phyloP scores from a whole-genome alignment of 257 asterid species.

The Leptodermis oblonga region DNA sequence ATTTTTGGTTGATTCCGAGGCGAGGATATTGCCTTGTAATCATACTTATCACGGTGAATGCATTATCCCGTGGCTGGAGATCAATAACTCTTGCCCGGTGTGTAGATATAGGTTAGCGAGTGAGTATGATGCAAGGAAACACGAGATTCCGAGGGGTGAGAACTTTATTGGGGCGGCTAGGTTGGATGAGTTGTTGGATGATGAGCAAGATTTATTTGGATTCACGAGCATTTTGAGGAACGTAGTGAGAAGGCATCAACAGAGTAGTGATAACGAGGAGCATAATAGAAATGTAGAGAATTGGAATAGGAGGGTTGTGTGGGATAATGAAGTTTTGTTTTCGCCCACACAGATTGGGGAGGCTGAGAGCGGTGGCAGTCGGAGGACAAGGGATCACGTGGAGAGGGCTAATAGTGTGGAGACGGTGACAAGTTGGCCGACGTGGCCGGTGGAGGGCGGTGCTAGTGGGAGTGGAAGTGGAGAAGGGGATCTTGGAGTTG shows the following conservation, averaged over 20 bases:
- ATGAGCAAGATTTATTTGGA: slow-evolving; percentile 44
- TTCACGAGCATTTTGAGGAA: slow-evolving; percentile 54
- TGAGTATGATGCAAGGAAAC: slow-evolving; percentile 30
- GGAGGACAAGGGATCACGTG: slow-evolving; percentile 48
- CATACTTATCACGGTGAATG: slow-evolving; percentile 71
- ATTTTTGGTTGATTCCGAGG: slow-evolving; percentile 39
- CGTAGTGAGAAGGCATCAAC: slow-evolving; percentile 42
- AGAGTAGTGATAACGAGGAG: slow-evolving; percentile 24
- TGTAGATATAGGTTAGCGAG: slow-evolving; percentile 62
- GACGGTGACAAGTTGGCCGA: slow-evolving; percentile 70
- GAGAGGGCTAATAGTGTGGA: slow-evolving; percentile 65
- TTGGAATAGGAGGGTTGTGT: slow-evolving; percentile 20
- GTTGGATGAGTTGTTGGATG: slow-evolving; percentile 62
- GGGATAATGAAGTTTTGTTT: slow-evolving; percentile 48
- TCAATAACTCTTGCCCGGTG: slow-evolving; percentile 79
- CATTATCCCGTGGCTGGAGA: slow-evolving; percentile 86
- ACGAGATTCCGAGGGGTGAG: slow-evolving; percentile 24
- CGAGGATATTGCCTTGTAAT: slow-evolving; percentile 64
- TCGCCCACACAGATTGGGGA: slow-evolving; percentile 68
- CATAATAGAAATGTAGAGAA: slow-evolving; percentile 12
- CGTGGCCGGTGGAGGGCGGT: slow-evolving; percentile 56
- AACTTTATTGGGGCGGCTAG: slow-evolving; percentile 36
- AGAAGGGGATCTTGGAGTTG: slow-evolving; percentile 36
- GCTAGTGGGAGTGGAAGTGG: slow-evolving; percentile 38
- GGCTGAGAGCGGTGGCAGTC: slow-evolving; percentile 50